Evolutionary conservation across 495 filamentous ascomycete species (phyloP), one percentile per base, ranked within the genome.

Genomic region (Astrothelium subdiscretum): DNA sequence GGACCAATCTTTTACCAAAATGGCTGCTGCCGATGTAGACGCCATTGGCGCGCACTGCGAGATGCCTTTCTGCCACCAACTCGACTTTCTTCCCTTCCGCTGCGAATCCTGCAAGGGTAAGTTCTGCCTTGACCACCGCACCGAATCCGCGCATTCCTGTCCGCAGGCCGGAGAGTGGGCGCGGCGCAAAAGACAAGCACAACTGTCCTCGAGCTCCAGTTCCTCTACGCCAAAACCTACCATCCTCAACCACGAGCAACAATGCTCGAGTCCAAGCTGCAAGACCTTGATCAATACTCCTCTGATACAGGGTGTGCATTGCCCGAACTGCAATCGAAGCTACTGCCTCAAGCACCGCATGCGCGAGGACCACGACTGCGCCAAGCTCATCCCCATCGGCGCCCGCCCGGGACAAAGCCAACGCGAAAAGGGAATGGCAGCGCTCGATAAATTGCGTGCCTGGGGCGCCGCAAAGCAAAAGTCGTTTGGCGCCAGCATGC

Each of bases 301-400:
- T 32, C 82, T 86, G 31, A 84, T 85, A 24, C 85, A 90, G 1
- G 90, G 83, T 59, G 89, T 96, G 1, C 87, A 88, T 67, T 98
- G 94, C 74, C 67, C 80, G 0, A 81, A 78, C 42, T 98, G 94
- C 72, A 89, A 88, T 68, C 78, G 87, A 63, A 78, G 87, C 67
- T 97, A 97, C 79, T 98, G 94, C 71, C 84, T 97, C 59, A 87
- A 90, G 66, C 94, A 98, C 75, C 88, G 94, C 4, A 74, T 98
- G 42, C 77, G 79, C 48, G 92, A 97, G 72, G 85, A 90, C 66
- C 94, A 98, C 78, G 83, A 92, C 74, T 98, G 94, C 80, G 77
- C 79, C 63, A 85, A 83, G 73, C 69, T 86, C 63, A 73, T 70
- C 63, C 89, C 89, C 26, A 76, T 90, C 62, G 87, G 88, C 40